phyloP scores from a whole-genome alignment of 306 rosid genomes.

The Lathyrus aphaca region DNA sequence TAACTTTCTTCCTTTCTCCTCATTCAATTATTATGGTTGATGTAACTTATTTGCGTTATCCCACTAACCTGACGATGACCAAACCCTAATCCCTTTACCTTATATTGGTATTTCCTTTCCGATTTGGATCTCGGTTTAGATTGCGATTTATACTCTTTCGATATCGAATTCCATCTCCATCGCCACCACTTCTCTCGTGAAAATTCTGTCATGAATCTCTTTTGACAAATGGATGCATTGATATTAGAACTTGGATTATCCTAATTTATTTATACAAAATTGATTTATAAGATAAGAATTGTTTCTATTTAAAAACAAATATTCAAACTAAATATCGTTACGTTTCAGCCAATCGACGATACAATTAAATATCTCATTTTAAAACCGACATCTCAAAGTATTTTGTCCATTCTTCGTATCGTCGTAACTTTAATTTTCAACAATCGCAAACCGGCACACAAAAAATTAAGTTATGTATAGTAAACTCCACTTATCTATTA shows the following conservation, averaged over 20 bases:
- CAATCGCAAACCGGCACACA: neutral
- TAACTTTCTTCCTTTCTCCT: no score
- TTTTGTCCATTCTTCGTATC: neutral
- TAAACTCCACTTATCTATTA: neutral
- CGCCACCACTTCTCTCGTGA: conserved; percentile 47
- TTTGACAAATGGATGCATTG: conserved; percentile 45
- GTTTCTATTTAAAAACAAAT: no score
- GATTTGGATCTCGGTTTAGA: conserved; percentile 28
- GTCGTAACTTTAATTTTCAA: neutral
- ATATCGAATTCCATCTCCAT: conserved; percentile 48
- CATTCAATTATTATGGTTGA: conserved; percentile 51
- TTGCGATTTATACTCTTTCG: conserved; percentile 49
- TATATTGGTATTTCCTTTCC: conserved; percentile 17
- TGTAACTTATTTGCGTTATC: conserved; percentile 43
- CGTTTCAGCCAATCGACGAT: neutral
- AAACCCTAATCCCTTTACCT: conserved; percentile 40
- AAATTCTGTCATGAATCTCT: conserved; percentile 74
- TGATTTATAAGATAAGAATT: no score
- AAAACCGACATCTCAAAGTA: neutral
- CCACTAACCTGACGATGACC: conserved; percentile 50
- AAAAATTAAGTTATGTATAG: neutral
- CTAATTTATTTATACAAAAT: no score
- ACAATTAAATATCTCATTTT: neutral
- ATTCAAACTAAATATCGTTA: neutral
- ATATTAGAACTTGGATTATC: no score